Conservation (phyloP, 306 rosid genomes). For the Acacia acuminata region DNA sequence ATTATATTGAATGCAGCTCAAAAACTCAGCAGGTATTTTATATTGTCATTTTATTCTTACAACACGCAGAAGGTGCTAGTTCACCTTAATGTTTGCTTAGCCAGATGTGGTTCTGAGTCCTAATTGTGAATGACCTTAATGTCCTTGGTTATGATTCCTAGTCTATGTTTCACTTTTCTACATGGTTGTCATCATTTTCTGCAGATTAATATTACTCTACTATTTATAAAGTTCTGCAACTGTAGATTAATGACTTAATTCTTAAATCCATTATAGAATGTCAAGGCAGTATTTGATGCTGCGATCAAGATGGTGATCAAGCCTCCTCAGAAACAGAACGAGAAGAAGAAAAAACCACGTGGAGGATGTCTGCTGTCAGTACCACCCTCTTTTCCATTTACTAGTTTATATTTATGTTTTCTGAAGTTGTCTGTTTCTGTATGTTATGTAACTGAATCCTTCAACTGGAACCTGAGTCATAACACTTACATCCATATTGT, state of each 20-base stretch:
- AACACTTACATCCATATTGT: neutral
- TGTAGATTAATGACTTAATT: neutral
- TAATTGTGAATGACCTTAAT: neutral
- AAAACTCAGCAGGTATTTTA: constrained; percentile 82
- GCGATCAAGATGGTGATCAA: constrained; percentile 76
- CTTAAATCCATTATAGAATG: constrained; percentile 53
- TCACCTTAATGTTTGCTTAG: constrained; percentile 2
- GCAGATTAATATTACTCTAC: neutral
- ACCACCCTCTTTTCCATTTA: neutral
- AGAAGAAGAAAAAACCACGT: constrained; percentile 55
- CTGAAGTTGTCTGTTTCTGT: neutral
- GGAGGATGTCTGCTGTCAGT: constrained; percentile 67
- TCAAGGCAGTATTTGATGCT: constrained; percentile 69
- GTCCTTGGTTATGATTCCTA: neutral
- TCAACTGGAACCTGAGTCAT: neutral
- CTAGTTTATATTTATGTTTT: neutral
- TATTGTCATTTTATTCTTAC: constrained; percentile 5
- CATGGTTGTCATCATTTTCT: neutral
- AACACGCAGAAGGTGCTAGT: neutral
- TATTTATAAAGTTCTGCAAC: neutral
- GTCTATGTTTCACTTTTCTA: neutral
- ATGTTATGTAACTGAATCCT: neutral
- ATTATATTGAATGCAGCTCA: constrained; percentile 86
- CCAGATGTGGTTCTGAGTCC: neutral
- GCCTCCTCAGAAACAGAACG: constrained; percentile 65